Percentiles rank a stretch among this genome's conserved stretches.
Evolutionary conservation across 2,329 filamentous ascomycete genomes (phyloP).

Genomic region (Epichloe glyceriae): DNA sequence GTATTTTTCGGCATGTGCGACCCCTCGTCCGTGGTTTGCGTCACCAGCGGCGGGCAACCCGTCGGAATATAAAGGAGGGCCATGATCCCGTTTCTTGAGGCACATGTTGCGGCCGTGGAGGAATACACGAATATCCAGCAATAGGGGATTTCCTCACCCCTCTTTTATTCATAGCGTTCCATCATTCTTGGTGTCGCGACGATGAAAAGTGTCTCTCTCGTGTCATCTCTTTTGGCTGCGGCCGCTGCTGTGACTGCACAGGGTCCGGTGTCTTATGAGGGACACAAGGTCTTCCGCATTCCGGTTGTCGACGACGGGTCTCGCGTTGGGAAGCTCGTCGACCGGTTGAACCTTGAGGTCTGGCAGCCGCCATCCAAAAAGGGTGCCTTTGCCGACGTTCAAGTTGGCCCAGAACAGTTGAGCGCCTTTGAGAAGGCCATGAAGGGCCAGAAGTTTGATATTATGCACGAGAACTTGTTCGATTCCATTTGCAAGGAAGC

Average conservation of each 20-base stretch:
- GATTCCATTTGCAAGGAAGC: constrained; percentile 24
- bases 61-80: neutral
- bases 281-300: constrained; percentile 33
- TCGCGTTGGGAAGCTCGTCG: constrained; percentile 21
- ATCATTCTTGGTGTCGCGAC: neutral
- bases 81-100: neutral
- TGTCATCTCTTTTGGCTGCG: constrained; percentile 9
- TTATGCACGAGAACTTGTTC: constrained; percentile 28
- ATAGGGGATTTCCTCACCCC: neutral
- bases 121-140: neutral
- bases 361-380: constrained; percentile 23
- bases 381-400: constrained; percentile 25
- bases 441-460: constrained; percentile 17
- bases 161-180: neutral
- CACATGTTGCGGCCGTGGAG: neutral
- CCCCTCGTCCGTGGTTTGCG: neutral
- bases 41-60: neutral
- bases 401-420: constrained; percentile 24
- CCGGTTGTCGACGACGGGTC: constrained; percentile 20
- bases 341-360: constrained; percentile 21
- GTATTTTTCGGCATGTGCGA: neutral
- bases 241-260: constrained; percentile 8
- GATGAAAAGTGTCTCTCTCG: constrained; percentile 10
- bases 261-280: constrained; percentile 24
- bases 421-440: constrained; percentile 20